These are phyloP conservation scores for Trifolium subterraneum DNA, from an alignment of 306 rosid species.

Conservation along the genomic window DNA sequence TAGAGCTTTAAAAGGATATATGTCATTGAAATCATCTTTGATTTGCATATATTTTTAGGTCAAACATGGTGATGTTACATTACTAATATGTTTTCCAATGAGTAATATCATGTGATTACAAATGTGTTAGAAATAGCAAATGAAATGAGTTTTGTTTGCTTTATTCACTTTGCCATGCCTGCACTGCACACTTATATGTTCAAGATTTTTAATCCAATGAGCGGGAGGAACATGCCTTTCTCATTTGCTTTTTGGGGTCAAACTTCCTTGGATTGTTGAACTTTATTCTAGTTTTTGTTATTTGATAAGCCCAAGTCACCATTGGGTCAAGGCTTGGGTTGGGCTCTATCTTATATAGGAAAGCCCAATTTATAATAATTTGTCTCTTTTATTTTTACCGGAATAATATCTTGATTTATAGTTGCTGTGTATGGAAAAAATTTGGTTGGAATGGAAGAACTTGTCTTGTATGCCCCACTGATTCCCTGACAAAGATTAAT, in stretches of 20 bases:
- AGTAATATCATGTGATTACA: constrained; percentile 63
- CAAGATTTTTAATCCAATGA: constrained; percentile 19
- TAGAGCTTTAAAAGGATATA: constrained; percentile 28
- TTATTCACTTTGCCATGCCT: constrained; percentile 51
- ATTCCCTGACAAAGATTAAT: no score
- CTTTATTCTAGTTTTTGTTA: no score
- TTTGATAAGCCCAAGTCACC: no score
- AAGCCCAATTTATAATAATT: no score
- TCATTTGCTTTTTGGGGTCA: not conserved
- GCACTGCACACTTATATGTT: constrained; percentile 52
- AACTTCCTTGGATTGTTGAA: not conserved
- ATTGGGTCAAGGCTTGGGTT: no score
- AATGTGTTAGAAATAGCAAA: constrained; percentile 57
- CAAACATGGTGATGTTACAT: constrained; percentile 59
- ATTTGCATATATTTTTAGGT: constrained; percentile 42
- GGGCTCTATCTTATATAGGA: no score
- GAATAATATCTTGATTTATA: no score
- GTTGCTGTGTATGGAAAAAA: no score
- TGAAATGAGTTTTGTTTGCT: constrained; percentile 62
- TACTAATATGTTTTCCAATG: constrained; percentile 66
- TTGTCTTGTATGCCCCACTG: no score
- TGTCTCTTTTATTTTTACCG: no score
- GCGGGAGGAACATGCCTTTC: not conserved
- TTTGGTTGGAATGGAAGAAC: no score
- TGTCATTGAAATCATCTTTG: constrained; percentile 28